These are phyloP conservation scores for Chlorella variabilis DNA, from an alignment of 163 green algal species.

Conservation along the genomic window DNA sequence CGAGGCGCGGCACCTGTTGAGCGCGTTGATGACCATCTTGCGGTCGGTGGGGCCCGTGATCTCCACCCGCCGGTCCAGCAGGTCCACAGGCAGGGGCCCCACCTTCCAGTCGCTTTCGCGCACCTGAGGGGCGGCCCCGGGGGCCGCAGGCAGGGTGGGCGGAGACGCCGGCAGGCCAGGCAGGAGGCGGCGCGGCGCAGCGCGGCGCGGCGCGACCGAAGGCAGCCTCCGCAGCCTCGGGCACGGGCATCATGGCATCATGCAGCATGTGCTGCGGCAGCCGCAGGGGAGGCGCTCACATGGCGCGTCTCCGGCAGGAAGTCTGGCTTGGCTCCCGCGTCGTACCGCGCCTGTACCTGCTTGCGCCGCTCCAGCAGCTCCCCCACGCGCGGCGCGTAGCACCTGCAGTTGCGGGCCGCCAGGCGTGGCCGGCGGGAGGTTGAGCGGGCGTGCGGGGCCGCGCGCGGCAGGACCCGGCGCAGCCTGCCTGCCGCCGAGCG, in stretches of 20 bases:
- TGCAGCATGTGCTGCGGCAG: too few relatives aligned
- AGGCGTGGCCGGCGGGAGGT: not conserved
- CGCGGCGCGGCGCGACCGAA: too few relatives aligned
- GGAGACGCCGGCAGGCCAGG: too few relatives aligned
- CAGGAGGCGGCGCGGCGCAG: too few relatives aligned
- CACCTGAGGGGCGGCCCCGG: constrained; percentile 29
- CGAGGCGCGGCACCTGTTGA: constrained; percentile 70
- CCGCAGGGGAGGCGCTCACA: too few relatives aligned
- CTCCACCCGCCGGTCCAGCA: constrained; percentile 87
- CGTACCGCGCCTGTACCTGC: constrained; percentile 72
- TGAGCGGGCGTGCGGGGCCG: too few relatives aligned
- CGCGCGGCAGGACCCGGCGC: too few relatives aligned
- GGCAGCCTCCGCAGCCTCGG: too few relatives aligned
- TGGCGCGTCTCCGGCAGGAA: constrained; percentile 64
- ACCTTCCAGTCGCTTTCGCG: constrained; percentile 75
- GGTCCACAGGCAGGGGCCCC: constrained; percentile 67
- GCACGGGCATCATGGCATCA: too few relatives aligned
- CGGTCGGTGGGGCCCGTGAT: constrained; percentile 90
- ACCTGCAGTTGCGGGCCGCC: constrained; percentile 32
- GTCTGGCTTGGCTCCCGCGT: constrained; percentile 60
- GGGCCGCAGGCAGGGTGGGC: too few relatives aligned
- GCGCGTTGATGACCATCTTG: constrained; percentile 89
- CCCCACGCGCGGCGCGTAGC: constrained; percentile 67
- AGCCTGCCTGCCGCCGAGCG: too few relatives aligned
- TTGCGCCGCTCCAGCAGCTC: constrained; percentile 70